Base-by-base conservation (phyloP, 371 early-diverging fungal genomes). In the Apophysomyces sp. region DNA sequence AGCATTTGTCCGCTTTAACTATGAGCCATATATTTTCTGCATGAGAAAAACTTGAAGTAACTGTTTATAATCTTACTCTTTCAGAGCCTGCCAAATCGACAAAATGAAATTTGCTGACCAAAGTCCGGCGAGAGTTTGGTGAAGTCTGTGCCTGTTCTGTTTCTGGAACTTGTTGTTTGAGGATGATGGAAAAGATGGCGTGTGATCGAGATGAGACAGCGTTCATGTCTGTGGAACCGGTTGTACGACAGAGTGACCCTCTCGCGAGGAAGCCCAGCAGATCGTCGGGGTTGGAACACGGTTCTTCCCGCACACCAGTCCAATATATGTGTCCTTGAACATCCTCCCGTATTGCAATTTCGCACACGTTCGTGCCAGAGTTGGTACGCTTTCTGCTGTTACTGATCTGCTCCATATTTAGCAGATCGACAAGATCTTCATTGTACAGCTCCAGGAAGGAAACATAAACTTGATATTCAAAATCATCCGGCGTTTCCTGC, bases 201-300 rank as follows among this genome's bases (percentile, higher is more conserved):
- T 99, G 99, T 28, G 97, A 96, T 65, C 99, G 85, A 16, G 98
- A 98, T 2, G 97, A 96, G 3, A 89, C 84, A 31, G 86, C 84
- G 81, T 99, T 99, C 99, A 98, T 99, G 57, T 95, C 93, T 21
- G 99, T 99, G 27, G 92, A 86, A 30, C 93, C 96, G 21, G 98
- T 98, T 55, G 94, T 97, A 65, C 99, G 89, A 74, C 91, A 85
- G 52, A 89, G 67, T 16, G 90, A 88, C 60, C 98, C 94, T 71
- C 88, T 88, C 52, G 87, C 78, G 24, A 97, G 74, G 39, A 76
- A 81, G 66, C 75, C 80, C 64, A 98, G 68, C 11, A 95, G 82
- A 41, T 92, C 95, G 24, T 88, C 87, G 2, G 94, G 89, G 18
- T 80, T 84, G 0, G 64, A 40, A 29, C 94, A 94, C 4, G 76